phyloP scores from a whole-genome alignment of 176 grass and related monocot genomes.

The Musa itinerans region DNA sequence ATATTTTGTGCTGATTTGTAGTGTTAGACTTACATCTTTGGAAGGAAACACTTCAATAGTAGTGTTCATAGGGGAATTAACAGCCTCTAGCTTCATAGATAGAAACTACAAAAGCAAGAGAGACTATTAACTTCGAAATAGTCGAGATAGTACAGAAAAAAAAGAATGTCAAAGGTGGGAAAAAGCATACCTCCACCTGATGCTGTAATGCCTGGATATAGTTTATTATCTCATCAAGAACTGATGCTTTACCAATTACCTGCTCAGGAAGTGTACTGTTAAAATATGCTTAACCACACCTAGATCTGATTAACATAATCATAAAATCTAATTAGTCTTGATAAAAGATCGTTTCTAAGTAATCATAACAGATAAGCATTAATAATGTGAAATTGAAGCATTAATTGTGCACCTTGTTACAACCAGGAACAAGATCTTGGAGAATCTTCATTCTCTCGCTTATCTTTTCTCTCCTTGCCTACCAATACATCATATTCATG shows the following conservation, averaged over 20 bases:
- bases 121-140: neutral
- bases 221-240: constrained; percentile 96
- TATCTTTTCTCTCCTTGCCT: constrained; percentile 97
- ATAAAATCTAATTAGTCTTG: too few species aligned
- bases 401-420: constrained; percentile 66
- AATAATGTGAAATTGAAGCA: neutral
- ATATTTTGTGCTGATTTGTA: neutral
- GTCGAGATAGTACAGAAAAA: neutral
- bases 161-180: neutral
- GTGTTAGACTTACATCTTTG: constrained; percentile 17
- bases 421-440: constrained; percentile 94
- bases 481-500: constrained; percentile 10
- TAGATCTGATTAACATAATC: neutral
- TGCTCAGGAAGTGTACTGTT: constrained; percentile 1
- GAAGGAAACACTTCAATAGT: neutral
- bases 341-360: too few species aligned
- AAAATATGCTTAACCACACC: neutral
- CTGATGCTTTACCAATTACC: constrained; percentile 19
- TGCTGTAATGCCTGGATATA: constrained; percentile 87
- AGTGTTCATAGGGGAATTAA: constrained; percentile 11
- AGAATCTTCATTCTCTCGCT: constrained; percentile 94
- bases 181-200: constrained; percentile 76
- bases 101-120: constrained; percentile 7
- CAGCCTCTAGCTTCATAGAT: constrained; percentile 25
- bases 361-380: neutral